Evolutionary conservation across 139 green algal species (phyloP).

Genomic region (Tetraselmis chui): DNA sequence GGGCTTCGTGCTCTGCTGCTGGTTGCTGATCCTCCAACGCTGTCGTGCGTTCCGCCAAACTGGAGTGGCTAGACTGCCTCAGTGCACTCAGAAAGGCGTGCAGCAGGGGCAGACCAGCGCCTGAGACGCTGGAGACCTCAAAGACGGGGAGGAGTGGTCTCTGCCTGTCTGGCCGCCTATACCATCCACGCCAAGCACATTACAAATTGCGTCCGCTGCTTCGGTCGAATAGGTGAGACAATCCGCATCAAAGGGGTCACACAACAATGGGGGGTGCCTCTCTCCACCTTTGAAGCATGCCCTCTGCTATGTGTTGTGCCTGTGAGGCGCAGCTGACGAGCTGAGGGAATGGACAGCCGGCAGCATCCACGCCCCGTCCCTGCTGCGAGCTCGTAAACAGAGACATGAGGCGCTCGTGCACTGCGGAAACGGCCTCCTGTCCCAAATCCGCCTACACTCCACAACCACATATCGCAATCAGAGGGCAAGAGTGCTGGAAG

Average conservation of each 20-base stretch:
- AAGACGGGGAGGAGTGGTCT: slow-evolving; percentile 54
- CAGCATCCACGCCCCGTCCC: too few relatives aligned
- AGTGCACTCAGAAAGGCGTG: slow-evolving; percentile 62
- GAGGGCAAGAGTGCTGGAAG: too few relatives aligned
- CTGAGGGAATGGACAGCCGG: background rate
- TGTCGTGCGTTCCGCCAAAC: too few relatives aligned
- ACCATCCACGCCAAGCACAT: background rate
- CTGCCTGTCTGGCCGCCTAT: background rate
- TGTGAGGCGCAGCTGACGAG: slow-evolving; percentile 14
- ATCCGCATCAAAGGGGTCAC: background rate
- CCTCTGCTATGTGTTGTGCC: slow-evolving; percentile 9
- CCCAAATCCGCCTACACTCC: background rate
- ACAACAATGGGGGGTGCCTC: background rate
- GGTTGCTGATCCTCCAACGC: background rate
- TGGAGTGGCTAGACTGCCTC: background rate
- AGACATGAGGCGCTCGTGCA: background rate
- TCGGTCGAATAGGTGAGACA: slow-evolving; percentile 1
- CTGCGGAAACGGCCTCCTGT: background rate
- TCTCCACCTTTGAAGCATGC: slow-evolving; percentile 3
- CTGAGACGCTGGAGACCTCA: slow-evolving; percentile 47
- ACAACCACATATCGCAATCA: too few relatives aligned
- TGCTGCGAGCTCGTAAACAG: background rate
- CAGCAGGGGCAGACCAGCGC: slow-evolving; percentile 51
- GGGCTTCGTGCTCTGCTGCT: background rate
- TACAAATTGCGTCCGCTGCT: background rate